Evolutionary conservation across 441 rosid species (phyloP).

Genomic region (Corymbia calophylla): DNA sequence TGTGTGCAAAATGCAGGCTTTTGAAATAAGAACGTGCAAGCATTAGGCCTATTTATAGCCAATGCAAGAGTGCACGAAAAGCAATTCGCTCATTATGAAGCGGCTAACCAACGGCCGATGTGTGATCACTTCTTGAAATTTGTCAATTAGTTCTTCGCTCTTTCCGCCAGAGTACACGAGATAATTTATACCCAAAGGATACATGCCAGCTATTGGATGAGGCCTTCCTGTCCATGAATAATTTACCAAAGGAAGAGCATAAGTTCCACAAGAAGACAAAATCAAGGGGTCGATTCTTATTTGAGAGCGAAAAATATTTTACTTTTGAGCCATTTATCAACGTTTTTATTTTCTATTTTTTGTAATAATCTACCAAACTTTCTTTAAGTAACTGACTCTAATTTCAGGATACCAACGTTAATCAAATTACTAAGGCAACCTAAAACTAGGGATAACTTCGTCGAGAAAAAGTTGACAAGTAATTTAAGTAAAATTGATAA

Average conservation of each 20-base stretch:
- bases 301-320: neutral
- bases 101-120: too few relatives aligned
- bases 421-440: neutral
- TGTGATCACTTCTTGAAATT: neutral
- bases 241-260: neutral
- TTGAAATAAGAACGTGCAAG: neutral
- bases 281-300: neutral
- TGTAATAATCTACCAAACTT: neutral
- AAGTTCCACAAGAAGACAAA: neutral
- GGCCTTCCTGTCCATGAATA: neutral
- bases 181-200: neutral
- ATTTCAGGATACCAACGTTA: too few relatives aligned
- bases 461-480: neutral
- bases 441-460: neutral
- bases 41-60: too few relatives aligned
- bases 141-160: neutral
- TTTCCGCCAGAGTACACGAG: neutral
- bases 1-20: neutral
- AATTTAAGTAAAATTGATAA: too few relatives aligned
- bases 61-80: too few relatives aligned
- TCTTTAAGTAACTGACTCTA: neutral
- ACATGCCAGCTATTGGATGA: neutral
- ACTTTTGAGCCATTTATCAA: neutral
- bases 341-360: neutral
- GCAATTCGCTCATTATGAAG: too few relatives aligned